These are phyloP conservation scores for Penicillium sp. DNA, from an alignment of 2,329 filamentous ascomycete genomes.

Conservation along the genomic window DNA sequence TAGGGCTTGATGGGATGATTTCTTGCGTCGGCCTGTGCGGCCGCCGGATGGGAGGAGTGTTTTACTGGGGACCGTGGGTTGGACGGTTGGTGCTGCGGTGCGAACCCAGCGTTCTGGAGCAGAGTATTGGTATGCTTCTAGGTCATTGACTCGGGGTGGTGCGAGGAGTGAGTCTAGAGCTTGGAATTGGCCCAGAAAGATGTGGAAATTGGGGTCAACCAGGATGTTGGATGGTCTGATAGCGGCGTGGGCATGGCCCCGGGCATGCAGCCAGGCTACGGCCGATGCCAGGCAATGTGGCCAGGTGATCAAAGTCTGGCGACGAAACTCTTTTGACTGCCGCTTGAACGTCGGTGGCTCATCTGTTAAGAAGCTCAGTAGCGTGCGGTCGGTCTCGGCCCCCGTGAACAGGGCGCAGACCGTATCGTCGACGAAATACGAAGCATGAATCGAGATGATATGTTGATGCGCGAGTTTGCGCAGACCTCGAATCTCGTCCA, in stretches of 20 bases:
- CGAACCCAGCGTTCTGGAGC: constrained; percentile 59
- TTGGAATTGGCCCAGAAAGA: constrained; percentile 63
- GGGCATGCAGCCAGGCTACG: constrained; percentile 60
- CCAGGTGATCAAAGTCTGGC: constrained; percentile 50
- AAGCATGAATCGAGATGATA: constrained; percentile 49
- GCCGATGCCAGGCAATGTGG: constrained; percentile 58
- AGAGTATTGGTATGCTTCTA: constrained; percentile 62
- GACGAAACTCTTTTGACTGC: constrained; percentile 47
- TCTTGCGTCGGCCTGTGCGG: constrained; percentile 41
- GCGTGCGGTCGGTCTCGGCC: constrained; percentile 43
- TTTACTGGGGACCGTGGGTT: constrained; percentile 36
- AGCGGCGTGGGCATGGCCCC: constrained; percentile 58
- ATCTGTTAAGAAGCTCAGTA: constrained; percentile 50
- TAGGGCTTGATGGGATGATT: constrained; percentile 26
- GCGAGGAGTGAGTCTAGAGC: constrained; percentile 58
- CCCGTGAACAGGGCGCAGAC: constrained; percentile 50
- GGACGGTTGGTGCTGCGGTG: constrained; percentile 36
- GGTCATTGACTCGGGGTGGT: constrained; percentile 57
- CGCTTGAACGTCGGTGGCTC: constrained; percentile 47
- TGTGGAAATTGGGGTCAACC: constrained; percentile 58
- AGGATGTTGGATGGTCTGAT: constrained; percentile 65
- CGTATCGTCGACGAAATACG: constrained; percentile 49
- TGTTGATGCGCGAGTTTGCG: constrained; percentile 49
- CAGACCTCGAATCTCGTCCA: constrained; percentile 45
- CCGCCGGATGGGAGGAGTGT: constrained; percentile 47